Evolutionary conservation across 2,329 filamentous ascomycete genomes (phyloP), one percentile per base, ranked within the genome.

Genomic region (Ceratocystis lukuohia): DNA sequence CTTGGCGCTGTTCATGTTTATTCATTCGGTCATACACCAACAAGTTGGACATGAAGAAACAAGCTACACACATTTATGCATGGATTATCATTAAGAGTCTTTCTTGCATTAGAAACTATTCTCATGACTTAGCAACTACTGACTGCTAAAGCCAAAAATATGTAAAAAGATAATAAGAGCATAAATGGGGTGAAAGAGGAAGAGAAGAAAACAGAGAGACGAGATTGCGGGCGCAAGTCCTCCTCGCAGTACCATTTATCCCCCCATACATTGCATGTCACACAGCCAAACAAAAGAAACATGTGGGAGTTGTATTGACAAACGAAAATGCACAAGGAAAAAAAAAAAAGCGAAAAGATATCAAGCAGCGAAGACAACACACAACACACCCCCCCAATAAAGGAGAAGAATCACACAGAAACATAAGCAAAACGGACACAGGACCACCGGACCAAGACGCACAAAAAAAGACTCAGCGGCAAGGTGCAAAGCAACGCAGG

Each of bases 281-380:
- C 56, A 33, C 5, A 59, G 56, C 56, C 25, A 30, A 15, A 59
- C 56, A 59, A 37, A 59, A 59, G 28, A 46, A 45, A 62, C 45
- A 62, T 25, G 45, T 45, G 61, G 37, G 45, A 17, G 22, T 30
- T 62, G 45, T 62, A 62, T 45, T 62, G 61, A 62, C 37, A 48
- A 48, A 45, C 33, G 61, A 46, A 48, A 62, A 62, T 59, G 56
- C 56, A 59, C 28, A 30, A 25, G 17, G 17, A 28, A n/a, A 57
- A 57, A 25, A 22, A 5, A 57, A 30, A 57, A 57, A 20, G 6
- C 28, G 17, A 33, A 17, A 28, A 30, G 30, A 33, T 33, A 59
- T 59, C 56, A 59, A 59, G 56, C 25, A 37, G 48, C 48, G 15
- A n/a, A 53, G 22, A 59, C 56, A 59, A 33, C 53, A 59, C n/a